phyloP scores from a whole-genome alignment of 495 filamentous ascomycete species.

The Aspergillus panamensis region DNA sequence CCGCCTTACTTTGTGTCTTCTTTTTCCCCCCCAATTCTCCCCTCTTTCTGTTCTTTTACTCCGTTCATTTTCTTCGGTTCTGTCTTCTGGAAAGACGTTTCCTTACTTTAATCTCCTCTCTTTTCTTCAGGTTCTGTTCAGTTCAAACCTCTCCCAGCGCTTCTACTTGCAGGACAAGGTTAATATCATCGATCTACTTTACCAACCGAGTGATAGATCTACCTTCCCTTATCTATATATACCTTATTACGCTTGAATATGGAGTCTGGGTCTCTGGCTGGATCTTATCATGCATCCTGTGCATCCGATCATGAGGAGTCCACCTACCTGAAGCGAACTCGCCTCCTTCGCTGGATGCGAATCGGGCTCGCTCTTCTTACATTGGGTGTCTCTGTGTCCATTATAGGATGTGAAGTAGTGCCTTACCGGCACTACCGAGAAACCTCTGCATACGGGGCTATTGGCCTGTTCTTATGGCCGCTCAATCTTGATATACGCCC shows the following conservation, averaged over 20 bases:
- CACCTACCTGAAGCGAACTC: conserved; percentile 35
- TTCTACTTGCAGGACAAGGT: background rate
- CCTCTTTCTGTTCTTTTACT: conserved; percentile 9
- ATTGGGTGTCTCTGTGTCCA: conserved; percentile 32
- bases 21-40: conserved; percentile 2
- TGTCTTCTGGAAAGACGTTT: conserved; percentile 20
- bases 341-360: conserved; percentile 36
- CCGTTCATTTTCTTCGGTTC: background rate
- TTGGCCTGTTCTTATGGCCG: conserved; percentile 49
- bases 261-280: conserved; percentile 26
- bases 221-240: conserved; percentile 1
- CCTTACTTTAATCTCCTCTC: conserved; percentile 5
- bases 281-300: conserved; percentile 30
- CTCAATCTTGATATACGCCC: conserved; percentile 47
- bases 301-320: conserved; percentile 39
- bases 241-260: conserved; percentile 20
- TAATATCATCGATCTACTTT: background rate
- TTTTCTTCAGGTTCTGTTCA: conserved; percentile 1
- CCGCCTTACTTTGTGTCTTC: background rate
- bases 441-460: conserved; percentile 34
- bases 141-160: background rate
- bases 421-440: conserved; percentile 40
- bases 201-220: background rate
- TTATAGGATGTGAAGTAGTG: conserved; percentile 41
- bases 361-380: conserved; percentile 37